Base-by-base conservation (phyloP, 805 yeast genomes). In the Wickerhamiella domercqiae region DNA sequence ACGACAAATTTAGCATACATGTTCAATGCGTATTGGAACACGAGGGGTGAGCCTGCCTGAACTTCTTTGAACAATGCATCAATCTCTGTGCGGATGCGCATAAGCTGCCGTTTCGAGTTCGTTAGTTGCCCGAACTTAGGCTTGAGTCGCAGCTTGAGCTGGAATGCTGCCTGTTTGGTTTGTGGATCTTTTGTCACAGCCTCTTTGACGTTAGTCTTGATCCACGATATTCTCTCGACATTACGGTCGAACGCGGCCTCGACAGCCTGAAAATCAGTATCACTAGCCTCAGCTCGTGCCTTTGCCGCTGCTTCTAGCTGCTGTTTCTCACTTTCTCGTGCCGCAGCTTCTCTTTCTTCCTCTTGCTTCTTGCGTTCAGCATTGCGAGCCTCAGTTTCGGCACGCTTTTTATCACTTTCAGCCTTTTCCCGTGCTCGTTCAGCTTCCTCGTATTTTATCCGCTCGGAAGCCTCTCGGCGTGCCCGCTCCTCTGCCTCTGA, bases 111-210 rank as follows among this genome's bases (percentile, higher is more conserved):
- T 37, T 53, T 57, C 37, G 84, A 74, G 50, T 74, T 76, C 1
- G 95, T 83, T 42, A 90, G 63, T 59, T 90, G 97, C 9, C 98
- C 97, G 47, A 90, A 74, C 52, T 78, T 79, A 4, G 95, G 90
- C 51, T 82, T 82, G 47, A 90, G 72, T 49, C 75, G 73, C 35
- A 95, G 64, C 51, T 77, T 78, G 39, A 73, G 67, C n/a, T 67
- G 66, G 15, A 68, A 65, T 25, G 75, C 66, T n/a, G 56, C 52
- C 34, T 68, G 70, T 47, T 75, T 76, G 26, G 70, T 51, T 21
- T 62, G 68, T 20, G 69, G 67, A 47, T 75, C 64, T n/a, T 56
- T 53, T 28, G 65, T 60, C 22, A 83, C 66, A 7, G 71, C 70
- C 9, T 61, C 66, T 3, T 73, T 74, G 11, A 86, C 64, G 16